Evolutionary conservation across 495 filamentous ascomycete species (phyloP), one percentile per base, ranked within the genome.

Genomic region (Clohesyomyces aquaticus): DNA sequence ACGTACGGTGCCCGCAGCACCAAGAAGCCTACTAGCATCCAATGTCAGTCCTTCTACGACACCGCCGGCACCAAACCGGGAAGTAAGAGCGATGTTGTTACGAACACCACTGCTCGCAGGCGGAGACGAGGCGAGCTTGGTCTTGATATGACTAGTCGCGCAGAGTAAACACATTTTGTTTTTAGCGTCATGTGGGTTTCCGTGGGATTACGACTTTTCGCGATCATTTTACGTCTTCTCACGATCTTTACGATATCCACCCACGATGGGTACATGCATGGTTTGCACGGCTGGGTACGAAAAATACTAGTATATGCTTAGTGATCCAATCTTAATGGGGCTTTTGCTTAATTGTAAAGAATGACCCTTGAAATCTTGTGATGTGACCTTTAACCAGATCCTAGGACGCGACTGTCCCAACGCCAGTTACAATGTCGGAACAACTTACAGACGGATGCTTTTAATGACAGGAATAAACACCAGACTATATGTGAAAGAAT

Each of bases 11-110:
- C 52, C 1, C 6, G 53, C 3, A 66, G 49, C n/a, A 53, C 55
- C 29, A 59, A 54, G 35, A 57, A 60, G 59, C 67, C 67, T 25
- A 63, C 62, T 6, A 66, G 55, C 28, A 32, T 70, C 11, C 63
- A 51, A 42, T 65, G 56, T 25, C 14, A 53, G 26, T 59, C 55
- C 10, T 38, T 38, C 32, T 38, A 38, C 32, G 32, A 38, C 32
- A 38, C 32, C 14, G 32, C 6, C 14, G 32, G 6, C 32, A 38
- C 32, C 32, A 23, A 26, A 9, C 18, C 43, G 4, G 48, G 32
- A 9, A 48, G 59, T 1, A 43, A 47, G 49, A 54, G 48, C 25
- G 29, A 25, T 14, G 16, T 62, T 19, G 59, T 62, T 27, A 62
- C 59, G 3, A 35, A 11, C 8, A 22, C 41, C 3, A 45, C 35